Base-by-base conservation (phyloP, 768 basidiomycete species). In the Psilocybe cubensis region DNA sequence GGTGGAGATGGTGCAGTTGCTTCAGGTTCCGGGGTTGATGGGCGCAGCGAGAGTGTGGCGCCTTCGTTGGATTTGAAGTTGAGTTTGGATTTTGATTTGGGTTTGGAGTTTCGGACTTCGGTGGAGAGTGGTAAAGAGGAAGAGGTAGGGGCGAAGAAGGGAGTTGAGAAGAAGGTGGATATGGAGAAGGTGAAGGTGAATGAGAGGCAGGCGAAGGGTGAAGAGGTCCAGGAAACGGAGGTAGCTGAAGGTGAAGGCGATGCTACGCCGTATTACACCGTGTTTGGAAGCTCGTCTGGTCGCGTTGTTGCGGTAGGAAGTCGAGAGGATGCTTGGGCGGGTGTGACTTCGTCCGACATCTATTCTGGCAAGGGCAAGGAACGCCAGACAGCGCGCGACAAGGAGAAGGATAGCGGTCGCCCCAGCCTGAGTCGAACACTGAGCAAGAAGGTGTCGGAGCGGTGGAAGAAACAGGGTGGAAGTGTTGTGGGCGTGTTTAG, bases 261-360 rank as follows among this genome's bases (percentile, higher is more conserved):
- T 73, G 70, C 48, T 5, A 53, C 59, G 9, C 83, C 84, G n/a
- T 83, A 85, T 50, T 85, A 84, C 61, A 83, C 84, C 3, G 78
- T 86, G 14, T 77, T 84, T 56, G 85, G 85, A 1, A 72, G 75
- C 5, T 66, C 74, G 0, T 73, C 79, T 1, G 83, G 75, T 1
- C 75, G 74, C 7, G 70, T 79, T 5, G 72, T 82, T 14, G 77
- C 75, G 11, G 77, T 78, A 0, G 80, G 78, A 0, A 74, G 76
- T 9, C 73, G 76, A 0, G 75, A 75, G 9, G 82, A 61, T 42
- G 40, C 51, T 10, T 58, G 56, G 57, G 57, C 49, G 17, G 56
- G 25, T n/a, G n/a, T n/a, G n/a, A n/a, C n/a, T n/a, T n/a, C n/a
- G n/a, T n/a, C n/a, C n/a, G n/a, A n/a, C n/a, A n/a, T n/a, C n/a